Evolutionary conservation across 176 grass and related monocot genomes (phyloP), one percentile per base, ranked within the genome.

Genomic region (Carex kokanica): DNA sequence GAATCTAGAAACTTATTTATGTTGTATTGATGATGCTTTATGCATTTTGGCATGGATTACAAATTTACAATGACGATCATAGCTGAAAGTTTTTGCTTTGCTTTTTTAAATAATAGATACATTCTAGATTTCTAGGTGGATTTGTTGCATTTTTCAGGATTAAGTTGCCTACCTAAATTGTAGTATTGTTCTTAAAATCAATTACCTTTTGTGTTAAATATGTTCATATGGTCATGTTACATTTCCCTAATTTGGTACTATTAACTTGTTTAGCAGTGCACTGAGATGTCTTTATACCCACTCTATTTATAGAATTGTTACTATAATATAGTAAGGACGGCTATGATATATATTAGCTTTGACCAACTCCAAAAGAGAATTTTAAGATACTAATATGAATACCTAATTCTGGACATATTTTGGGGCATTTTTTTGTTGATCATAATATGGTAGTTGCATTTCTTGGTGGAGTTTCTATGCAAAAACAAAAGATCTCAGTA

Each of bases 1-100:
- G 38, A 45, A 45, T 71, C 34, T 41, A 68, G 16, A 74, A 52
- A 45, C 21, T 27, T 74, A 74, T 16, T 74, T 14, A 52, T 52
- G 70, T 52, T 74, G 21, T 74, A 49, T 74, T 27, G 10, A 20
- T 70, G 14, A 71, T 43, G 67, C 2, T 45, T 71, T 23, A 56
- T 78, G 49, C 51, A 78, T 34, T 77, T 77, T 55, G 25, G 23
- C 73, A 77, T 55, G 23, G 23, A 52, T 77, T n/a, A 29, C 36
- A 38, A 38, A 38, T 38, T 38, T 38, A 38, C 51, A 56, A 78
- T 31, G 67, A 21, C 1, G 8, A 71, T 71, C 25, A 20, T 56
- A 29, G 21, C 12, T 53, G 0, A 24, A 52, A 20, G 13, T 74
- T 16, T 16, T 25, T 25, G 71, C 5, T 53, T 27, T 45, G 11